Evolutionary conservation across 352 stramenopile species (phyloP), one percentile per base, ranked within the genome.

Genomic region (Phytopythium montanum): DNA sequence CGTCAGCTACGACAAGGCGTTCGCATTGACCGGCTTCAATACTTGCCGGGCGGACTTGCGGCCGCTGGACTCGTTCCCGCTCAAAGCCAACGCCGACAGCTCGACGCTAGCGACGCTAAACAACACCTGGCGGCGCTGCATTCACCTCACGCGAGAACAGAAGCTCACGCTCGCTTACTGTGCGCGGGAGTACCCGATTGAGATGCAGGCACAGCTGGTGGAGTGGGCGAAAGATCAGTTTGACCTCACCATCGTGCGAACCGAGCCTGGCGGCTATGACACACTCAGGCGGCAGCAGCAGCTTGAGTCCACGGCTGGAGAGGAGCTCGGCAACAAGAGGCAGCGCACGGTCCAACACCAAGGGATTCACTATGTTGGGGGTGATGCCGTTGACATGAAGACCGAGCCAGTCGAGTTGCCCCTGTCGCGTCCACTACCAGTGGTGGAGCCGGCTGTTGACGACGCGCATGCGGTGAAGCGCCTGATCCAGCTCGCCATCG

Each of bases 211-310:
- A 60, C 80, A 91, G 63, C 63, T 93, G 42, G 82, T 73, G 42
- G 69, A 81, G 25, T 93, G 84, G 84, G 84, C 84, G 14, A 83
- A 84, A 56, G 71, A 79, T 21, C 76, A 87, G 65, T 93, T 93
- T 59, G 50, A 54, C 13, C 69, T 93, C 16, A 46, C 71, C 19
- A 73, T 78, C 56, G 69, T 79, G 59, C 81, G 81, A 55, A 90
- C 84, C 57, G 79, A 91, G 68, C 82, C 81, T 44, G 80, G 79
- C 28, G 89, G 91, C 64, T 89, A 77, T 52, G 84, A 90, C 68
- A 88, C 83, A 72, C 79, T 93, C 57, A 90, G 90, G 67, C 79
- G 76, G 39, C 76, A 76, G 46, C 72, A 79, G 44, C 72, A 78
- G 52, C 87, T 89, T 52, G 79, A 88, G 63, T 76, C 87, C 67